Base-by-base conservation (phyloP, 176 grass and related monocot species). In the Carex littledalei region DNA sequence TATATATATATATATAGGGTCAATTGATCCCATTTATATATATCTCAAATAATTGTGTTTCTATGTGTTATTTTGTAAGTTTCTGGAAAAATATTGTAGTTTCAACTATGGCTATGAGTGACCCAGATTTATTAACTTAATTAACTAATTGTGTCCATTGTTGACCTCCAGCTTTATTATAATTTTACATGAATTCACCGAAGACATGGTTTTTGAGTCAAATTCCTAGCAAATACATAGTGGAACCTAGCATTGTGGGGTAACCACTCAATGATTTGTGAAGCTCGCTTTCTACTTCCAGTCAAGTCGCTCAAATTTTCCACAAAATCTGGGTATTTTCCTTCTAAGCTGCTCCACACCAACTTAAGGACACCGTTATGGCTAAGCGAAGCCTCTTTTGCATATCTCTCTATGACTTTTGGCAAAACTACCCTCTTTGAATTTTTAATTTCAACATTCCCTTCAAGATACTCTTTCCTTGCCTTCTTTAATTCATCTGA, bases 261-360 rank as follows among this genome's bases (percentile, higher is more conserved):
- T 58, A 94, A 68, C 95, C 95, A 98, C 83, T 98, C 95, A 37
- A 91, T 81, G 79, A 88, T 84, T 86, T 98, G 92, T 39, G 91
- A 88, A 3, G 91, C 95, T 88, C 90, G 94, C 68, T 85, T 87
- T 81, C 67, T 84, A 11, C 83, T 87, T 81, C 62, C 81, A 11
- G 65, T 50, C 15, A 67, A 74, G 32, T 69, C 79, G 1, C 16
- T 55, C 84, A 89, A 91, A 26, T 59, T 90, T 73, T 87, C 87
- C 37, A 80, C 74, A 17, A 84, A 57, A 29, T 90, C 92, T 80
- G 84, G 91, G 81, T 86, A 39, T 59, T 86, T 90, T 52, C 70
- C 82, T 60, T 90, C 92, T 49, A 72, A 78, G 78, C 67, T 80
- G 71, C 94, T 86, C 2, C 52, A 77, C 50, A 89, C 86, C 92